Evolutionary conservation across 2,329 filamentous ascomycete genomes (phyloP), one percentile per base, ranked within the genome.

Genomic region (Didymella lethalis): DNA sequence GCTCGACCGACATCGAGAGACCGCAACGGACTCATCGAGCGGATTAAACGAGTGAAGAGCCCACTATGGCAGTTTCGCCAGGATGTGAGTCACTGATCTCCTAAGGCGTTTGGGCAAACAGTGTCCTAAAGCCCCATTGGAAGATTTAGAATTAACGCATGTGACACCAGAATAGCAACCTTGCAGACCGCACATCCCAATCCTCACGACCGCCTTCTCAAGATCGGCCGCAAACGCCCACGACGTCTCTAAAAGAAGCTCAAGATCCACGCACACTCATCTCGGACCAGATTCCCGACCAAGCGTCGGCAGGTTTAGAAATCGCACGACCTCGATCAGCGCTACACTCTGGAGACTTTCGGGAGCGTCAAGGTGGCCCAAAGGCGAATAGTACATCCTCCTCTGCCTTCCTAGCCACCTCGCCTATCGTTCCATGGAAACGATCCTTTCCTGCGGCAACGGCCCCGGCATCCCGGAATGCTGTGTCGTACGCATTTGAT

Each of bases 241-340:
- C 77, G 10, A 62, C 75, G 23, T 72, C 77, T 7, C 64, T 78
- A 8, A 63, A 72, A 26, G 75, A 80, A 14, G 65, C 76, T 18
- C 73, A 70, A 59, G 48, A 65, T n/a, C 75, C 79, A 31, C 73
- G 69, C 18, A 65, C 67, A 20, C 63, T 63, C 6, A 69, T 69
- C 5, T 67, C 66, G 12, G 73, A 76, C 45, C 64, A 62, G 36
- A 59, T 68, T 5, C 62, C 65, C 48, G 69, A 76, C 34, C 60
- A 69, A 60, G 70, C 67, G 28, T 68, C 67, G 28, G 67, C 68
- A 31, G 75, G 81, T 1, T 57, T 80, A 63, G 85, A 87, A 63
- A 94, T 96, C 62, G 89, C 93, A 75, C 86, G 93, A 51, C 94
- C 94, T 46, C 84, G 91, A 54, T 98, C 94, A 31, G 86, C 86